Conservation (phyloP, 2,329 filamentous ascomycete genomes). For the Zelopaecilomyces penicillatus region DNA sequence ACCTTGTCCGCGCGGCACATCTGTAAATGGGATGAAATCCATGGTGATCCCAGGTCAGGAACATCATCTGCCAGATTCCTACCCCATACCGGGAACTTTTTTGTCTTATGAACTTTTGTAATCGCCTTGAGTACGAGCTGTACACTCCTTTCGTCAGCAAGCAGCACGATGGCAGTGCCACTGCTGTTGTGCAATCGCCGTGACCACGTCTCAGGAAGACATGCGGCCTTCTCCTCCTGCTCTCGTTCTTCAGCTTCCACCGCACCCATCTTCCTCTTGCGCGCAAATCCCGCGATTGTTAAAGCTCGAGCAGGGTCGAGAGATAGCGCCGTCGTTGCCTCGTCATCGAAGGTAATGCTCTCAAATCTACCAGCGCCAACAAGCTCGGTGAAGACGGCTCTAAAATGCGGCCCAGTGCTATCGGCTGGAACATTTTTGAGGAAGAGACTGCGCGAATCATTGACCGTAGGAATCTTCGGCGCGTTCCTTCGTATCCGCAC, state of each 20-base stretch:
- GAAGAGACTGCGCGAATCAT: slow-evolving; percentile 75
- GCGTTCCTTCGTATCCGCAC: slow-evolving; percentile 79
- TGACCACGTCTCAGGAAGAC: slow-evolving; percentile 66
- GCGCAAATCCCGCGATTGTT: slow-evolving; percentile 27
- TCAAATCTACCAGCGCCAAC: slow-evolving; percentile 75
- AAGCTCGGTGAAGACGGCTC: slow-evolving; percentile 64
- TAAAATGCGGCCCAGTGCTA: slow-evolving; percentile 68
- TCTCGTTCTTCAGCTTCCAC: slow-evolving; percentile 48
- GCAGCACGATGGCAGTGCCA: slow-evolving; percentile 68
- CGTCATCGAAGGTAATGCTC: slow-evolving; percentile 63
- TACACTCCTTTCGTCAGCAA: slow-evolving; percentile 75
- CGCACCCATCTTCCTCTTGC: slow-evolving; percentile 34
- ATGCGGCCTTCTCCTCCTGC: slow-evolving; percentile 48
- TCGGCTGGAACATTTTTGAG: slow-evolving; percentile 85
- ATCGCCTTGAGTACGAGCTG: slow-evolving; percentile 70
- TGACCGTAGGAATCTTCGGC: slow-evolving; percentile 65
- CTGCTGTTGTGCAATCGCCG: slow-evolving; percentile 63
- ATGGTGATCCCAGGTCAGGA: slow-evolving; percentile 47
- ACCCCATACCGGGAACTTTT: slow-evolving; percentile 61
- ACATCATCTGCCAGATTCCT: slow-evolving; percentile 48
- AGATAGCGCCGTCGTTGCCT: slow-evolving; percentile 34
- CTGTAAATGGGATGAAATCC: slow-evolving; percentile 58
- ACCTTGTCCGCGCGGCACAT: slow-evolving; percentile 62
- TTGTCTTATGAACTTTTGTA: slow-evolving; percentile 51
- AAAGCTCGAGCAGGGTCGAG: slow-evolving; percentile 42